Conservation (phyloP, 2,329 filamentous ascomycete genomes). For the Apiospora aurea region DNA sequence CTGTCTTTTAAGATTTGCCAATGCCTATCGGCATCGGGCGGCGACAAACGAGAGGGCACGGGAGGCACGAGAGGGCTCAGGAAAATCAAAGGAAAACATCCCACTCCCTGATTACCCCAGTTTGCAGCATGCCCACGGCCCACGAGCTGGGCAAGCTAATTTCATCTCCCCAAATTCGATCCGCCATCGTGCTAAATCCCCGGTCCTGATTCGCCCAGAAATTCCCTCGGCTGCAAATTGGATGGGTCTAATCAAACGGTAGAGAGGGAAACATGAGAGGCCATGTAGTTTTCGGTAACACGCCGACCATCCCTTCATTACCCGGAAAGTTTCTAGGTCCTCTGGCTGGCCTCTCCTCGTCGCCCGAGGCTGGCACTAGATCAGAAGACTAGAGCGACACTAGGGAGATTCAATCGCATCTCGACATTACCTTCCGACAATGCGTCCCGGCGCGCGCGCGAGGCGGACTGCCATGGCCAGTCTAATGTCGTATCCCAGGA, state of each 20-base stretch:
- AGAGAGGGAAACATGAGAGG: not conserved
- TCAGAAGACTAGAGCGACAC: constrained; percentile 8
- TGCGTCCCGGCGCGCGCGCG: constrained; percentile 18
- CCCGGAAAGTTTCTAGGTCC: not conserved
- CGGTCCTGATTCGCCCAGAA: constrained; percentile 9
- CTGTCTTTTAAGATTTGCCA: not conserved
- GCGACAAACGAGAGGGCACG: not conserved
- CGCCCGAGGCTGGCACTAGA: not conserved
- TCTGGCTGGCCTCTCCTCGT: not conserved
- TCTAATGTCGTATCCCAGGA: not conserved
- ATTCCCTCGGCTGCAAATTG: constrained; percentile 9
- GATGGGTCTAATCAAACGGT: constrained; percentile 20
- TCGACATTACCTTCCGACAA: constrained; percentile 18
- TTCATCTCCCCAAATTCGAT: constrained; percentile 22
- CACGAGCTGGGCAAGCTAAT: constrained; percentile 17
- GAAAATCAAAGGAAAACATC: not conserved
- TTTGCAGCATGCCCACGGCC: constrained; percentile 7
- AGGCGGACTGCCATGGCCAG: not conserved
- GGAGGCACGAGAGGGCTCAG: not conserved
- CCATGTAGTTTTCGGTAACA: not conserved
- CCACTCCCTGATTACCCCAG: constrained; percentile 11
- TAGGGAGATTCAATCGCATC: not conserved
- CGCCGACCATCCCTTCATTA: constrained; percentile 15
- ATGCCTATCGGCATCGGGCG: not conserved
- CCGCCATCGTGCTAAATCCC: constrained; percentile 7